Base-by-base conservation (phyloP, 2,329 filamentous ascomycete genomes). In the Ophidiomyces ophidiicola region DNA sequence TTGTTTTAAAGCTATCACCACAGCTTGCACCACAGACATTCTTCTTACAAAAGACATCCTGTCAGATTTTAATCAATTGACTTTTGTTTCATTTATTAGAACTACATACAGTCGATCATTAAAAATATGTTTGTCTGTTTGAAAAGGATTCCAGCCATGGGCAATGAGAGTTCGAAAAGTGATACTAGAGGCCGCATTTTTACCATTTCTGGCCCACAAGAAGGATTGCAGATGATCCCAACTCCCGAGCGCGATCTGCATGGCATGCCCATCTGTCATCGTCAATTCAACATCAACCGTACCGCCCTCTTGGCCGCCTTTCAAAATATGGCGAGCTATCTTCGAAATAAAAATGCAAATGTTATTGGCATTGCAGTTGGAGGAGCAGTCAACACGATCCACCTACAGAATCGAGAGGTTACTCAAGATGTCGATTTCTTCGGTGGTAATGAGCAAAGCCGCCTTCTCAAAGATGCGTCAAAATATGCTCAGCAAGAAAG, bases 371-470 rank as follows among this genome's bases (percentile, higher is more conserved):
- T 46, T 24, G 43, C 42, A 17, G 39, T 48, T 18, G 44, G 46
- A 33, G 46, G 46, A 11, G 46, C 46, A 2, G 44, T 48, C 14
- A 48, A 46, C 28, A 44, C 42, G 1, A 23, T 48, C 5, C 29
- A 39, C 10, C 26, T 46, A 5, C 33, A 34, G 15, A 41, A 20
- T n/a, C 36, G 45, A n/a, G 11, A 42, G 7, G 28, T 41, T 5
- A 47, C 45, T 6, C 45, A 46, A 18, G 44, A 47, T 23, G 45
- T 47, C 25, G 45, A 47, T 29, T 34, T 47, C 17, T 47, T 44
- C 23, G 34, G 32, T 15, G 25, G 36, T 2, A 41, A 46, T 12
- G 5, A 24, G 8, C 29, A 28, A 11, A 21, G 18, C n/a, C 5
- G 28, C 10, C 12, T 14, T 17, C 25, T 29, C 5, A 20, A 28